phyloP scores from a whole-genome alignment of 1,284 basidiomycete genomes.

The Malassezia slooffiae region DNA sequence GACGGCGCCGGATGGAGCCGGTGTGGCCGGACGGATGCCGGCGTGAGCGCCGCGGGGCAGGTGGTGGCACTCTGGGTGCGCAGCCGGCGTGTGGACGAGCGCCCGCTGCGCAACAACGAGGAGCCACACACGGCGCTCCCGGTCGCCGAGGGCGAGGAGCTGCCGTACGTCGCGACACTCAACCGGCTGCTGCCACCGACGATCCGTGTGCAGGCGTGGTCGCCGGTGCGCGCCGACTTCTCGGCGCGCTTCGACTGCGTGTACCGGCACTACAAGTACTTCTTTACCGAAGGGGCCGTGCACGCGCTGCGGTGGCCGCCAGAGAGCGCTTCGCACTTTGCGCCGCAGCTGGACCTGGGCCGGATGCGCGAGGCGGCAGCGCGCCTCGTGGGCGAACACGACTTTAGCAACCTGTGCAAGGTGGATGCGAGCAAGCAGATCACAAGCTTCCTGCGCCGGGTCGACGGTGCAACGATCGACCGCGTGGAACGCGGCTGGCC shows the following conservation, averaged over 20 bases:
- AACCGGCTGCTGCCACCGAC: constrained; percentile 82
- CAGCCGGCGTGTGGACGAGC: constrained; percentile 34
- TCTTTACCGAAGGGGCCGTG: constrained; percentile 51
- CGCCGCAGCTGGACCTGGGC: constrained; percentile 25
- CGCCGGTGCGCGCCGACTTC: constrained; percentile 68
- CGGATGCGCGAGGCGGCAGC: constrained; percentile 68
- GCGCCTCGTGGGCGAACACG: constrained; percentile 73
- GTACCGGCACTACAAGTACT: constrained; percentile 93
- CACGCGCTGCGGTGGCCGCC: constrained; percentile 15
- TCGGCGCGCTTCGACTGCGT: constrained; percentile 79
- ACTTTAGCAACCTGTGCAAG: constrained; percentile 92
- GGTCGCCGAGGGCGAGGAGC: constrained; percentile 50
- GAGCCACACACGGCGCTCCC: neutral
- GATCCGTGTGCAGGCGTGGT: constrained; percentile 89
- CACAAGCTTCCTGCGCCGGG: constrained; percentile 60
- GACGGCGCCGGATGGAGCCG: constrained; percentile 68
- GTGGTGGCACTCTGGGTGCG: constrained; percentile 72
- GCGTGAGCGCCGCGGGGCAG: constrained; percentile 87
- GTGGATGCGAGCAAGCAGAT: constrained; percentile 91
- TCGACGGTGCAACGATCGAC: constrained; percentile 58
- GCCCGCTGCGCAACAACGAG: constrained; percentile 9
- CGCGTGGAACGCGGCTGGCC: constrained; percentile 29
- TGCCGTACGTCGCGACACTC: constrained; percentile 67
- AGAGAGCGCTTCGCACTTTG: constrained; percentile 5
- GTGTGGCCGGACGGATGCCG: constrained; percentile 87